Evolutionary conservation across 2,329 filamentous ascomycete species (phyloP).

Genomic region (Cladosporium sp.): DNA sequence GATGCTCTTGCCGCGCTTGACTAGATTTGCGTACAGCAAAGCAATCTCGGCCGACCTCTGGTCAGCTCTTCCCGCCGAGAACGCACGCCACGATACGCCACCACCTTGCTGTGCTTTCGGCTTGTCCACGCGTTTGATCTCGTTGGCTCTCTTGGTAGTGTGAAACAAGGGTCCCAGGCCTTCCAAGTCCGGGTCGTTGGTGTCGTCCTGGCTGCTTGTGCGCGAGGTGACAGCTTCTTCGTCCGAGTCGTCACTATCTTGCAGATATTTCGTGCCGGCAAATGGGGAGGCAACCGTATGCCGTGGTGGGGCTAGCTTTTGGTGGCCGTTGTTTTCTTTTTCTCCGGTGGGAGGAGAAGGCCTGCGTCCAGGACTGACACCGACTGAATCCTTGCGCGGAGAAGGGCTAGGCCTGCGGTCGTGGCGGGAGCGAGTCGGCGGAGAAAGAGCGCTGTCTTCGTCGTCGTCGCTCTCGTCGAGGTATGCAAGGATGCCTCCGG

Average conservation of each 20-base stretch:
- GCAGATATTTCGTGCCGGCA: conserved; percentile 34
- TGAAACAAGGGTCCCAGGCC: conserved; percentile 10
- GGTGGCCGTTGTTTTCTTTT: conserved; percentile 16
- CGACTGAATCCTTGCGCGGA: conserved; percentile 15
- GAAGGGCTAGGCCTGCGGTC: conserved; percentile 27
- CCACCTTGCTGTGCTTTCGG: conserved; percentile 27
- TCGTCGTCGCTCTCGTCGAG: conserved; percentile 31
- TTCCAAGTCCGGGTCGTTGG: conserved; percentile 8
- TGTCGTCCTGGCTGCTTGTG: conserved; percentile 24
- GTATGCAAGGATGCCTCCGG: conserved; percentile 29
- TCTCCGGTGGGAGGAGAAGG: conserved; percentile 24
- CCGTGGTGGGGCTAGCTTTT: conserved; percentile 18
- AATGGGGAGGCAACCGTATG: conserved; percentile 33
- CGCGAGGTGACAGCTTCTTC: conserved; percentile 29
- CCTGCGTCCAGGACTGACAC: conserved; percentile 10
- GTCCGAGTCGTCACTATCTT: conserved; percentile 30
- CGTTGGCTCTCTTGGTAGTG: conserved; percentile 3
- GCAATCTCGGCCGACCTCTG: conserved; percentile 31
- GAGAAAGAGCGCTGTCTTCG: conserved; percentile 3
- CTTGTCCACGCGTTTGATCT: conserved; percentile 31
- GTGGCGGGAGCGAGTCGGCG: conserved; percentile 14
- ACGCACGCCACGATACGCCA: conserved; percentile 33
- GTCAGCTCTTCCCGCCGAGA: conserved; percentile 30
- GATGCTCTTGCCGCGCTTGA: conserved; percentile 30
- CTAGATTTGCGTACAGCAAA: conserved; percentile 28